Conservation (phyloP, 2,329 filamentous ascomycete genomes). For the Cryphonectria japonica region DNA sequence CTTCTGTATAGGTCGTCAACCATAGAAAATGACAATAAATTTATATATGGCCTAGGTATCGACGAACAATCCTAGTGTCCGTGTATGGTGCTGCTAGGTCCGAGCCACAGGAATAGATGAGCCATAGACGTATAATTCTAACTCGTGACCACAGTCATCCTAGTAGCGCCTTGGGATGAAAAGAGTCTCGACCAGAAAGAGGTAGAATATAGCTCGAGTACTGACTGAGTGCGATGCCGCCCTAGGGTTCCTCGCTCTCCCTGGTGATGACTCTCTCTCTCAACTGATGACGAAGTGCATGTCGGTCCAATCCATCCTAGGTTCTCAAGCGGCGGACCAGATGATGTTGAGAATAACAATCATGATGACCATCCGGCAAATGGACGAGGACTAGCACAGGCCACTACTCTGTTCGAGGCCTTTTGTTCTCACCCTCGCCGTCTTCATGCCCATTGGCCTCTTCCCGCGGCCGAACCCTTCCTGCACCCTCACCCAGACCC, state of each 20-base stretch:
- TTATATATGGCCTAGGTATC: background rate
- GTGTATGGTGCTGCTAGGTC: background rate
- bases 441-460: constrained; percentile 53
- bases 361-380: background rate
- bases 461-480: constrained; percentile 57
- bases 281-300: background rate
- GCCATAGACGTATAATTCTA: background rate
- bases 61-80: background rate
- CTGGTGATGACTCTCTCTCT: background rate
- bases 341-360: background rate
- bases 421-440: constrained; percentile 48
- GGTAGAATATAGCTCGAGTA: background rate
- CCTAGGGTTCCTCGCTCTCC: background rate
- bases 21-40: background rate
- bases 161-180: background rate
- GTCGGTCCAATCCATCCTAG: background rate
- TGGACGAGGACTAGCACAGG: background rate
- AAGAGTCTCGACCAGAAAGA: background rate
- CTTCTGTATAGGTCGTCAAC: background rate
- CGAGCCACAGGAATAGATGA: background rate
- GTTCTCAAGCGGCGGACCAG: background rate
- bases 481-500: constrained; percentile 66
- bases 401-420: constrained; percentile 48
- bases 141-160: background rate
- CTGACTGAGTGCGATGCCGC: background rate